Base-by-base conservation (phyloP, 2,329 filamentous ascomycete genomes). In the Emmonsiellopsis sp. region DNA sequence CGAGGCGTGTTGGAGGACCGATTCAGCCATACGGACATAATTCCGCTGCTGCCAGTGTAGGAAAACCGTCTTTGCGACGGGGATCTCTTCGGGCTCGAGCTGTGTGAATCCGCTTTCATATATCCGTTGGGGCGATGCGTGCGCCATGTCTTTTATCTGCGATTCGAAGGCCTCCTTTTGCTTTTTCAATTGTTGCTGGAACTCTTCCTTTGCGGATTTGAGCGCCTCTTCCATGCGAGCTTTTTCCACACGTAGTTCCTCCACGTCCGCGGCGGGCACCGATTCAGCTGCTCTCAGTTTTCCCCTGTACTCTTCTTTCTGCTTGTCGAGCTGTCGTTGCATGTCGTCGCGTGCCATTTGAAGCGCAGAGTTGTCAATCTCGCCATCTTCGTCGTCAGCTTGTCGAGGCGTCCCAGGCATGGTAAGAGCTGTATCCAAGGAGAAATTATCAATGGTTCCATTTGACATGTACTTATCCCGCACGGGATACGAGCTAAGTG, bases 401-500 rank as follows among this genome's bases (percentile, higher is more conserved):
- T 86, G 84, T 56, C 83, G 87, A 38, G 93, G 93, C 0, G 92
- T 97, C 0, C 90, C 94, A 1, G 93, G 93, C 79, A 96, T 90
- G 0, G 93, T 98, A 50, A 98, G 77, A 10, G 85, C 86, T 1
- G 93, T 98, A 67, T 98, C 93, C 13, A 98, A 77, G 1, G 92
- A 97, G 64, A 96, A 93, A 66, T 95, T 96, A 71, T 98, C 93
- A 51, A 97, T 79, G 0, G 92, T 96, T 1, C 92, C 92, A 53
- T 87, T 93, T 2, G 91, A 96, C 74, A 95, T 82, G 70, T 97
- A 97, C 65, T 97, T 97, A 62, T 98, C 93, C 50, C 93, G 81
- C 32, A 91, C 78, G 1, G 89, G 86, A 65, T 91, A 96, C 0
- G 92, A 96, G 31, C 85, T 87, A 47, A 87, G 82, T 0, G 92